These are phyloP conservation scores for Aspergillus chevalieri DNA, from an alignment of 2,329 filamentous ascomycete species.

Conservation along the genomic window DNA sequence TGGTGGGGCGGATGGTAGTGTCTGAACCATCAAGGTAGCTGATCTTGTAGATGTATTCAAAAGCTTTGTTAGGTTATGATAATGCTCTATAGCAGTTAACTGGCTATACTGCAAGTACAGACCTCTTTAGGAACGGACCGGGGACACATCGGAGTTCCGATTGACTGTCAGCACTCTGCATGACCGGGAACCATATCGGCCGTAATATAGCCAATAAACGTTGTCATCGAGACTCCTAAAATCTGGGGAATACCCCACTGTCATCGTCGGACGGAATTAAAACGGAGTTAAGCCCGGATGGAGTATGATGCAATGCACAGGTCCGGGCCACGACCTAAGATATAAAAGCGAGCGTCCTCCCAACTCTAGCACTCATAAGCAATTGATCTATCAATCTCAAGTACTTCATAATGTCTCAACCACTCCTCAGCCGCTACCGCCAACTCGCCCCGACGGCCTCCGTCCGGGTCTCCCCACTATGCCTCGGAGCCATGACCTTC, in stretches of 20 bases:
- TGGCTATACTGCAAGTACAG: no score
- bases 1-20: no score
- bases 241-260: neutral
- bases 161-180: neutral
- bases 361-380: neutral
- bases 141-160: no score
- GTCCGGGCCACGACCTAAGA: no score
- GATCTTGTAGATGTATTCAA: no score
- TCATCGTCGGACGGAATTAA: neutral
- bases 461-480: constrained; percentile 49
- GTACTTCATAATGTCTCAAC: neutral
- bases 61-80: no score
- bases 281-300: neutral
- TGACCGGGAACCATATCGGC: neutral
- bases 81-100: no score
- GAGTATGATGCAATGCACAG: neutral
- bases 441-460: constrained; percentile 47
- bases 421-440: constrained; percentile 46
- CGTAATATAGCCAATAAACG: no score
- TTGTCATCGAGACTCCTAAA: neutral
- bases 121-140: no score
- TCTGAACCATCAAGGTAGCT: no score
- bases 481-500: constrained; percentile 52
- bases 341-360: neutral
- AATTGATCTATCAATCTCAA: neutral